These are phyloP conservation scores for Wallacemonas sp. DNA, from an alignment of 208 protist species.

Conservation along the genomic window DNA sequence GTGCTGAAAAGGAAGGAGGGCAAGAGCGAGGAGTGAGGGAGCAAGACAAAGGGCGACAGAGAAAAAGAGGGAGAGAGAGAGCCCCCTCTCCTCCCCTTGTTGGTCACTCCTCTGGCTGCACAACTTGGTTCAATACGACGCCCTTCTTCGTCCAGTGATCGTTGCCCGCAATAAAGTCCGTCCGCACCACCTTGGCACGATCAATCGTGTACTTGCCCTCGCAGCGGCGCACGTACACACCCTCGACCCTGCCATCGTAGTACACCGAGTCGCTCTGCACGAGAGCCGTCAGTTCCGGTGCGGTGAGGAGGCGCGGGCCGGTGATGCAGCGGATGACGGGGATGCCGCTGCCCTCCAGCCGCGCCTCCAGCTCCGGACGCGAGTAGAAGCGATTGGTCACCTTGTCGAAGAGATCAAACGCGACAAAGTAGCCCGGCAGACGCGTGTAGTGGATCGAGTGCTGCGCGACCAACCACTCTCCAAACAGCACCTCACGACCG, in stretches of 20 bases:
- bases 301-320: neutral
- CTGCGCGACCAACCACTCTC: slow-evolving; percentile 44
- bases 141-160: slow-evolving; percentile 32
- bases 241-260: slow-evolving; percentile 26
- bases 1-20: neutral
- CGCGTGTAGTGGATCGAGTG: slow-evolving; percentile 38
- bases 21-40: neutral
- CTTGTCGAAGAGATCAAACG: slow-evolving; percentile 45
- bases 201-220: slow-evolving; percentile 23
- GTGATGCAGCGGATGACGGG: slow-evolving; percentile 22
- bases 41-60: slow-evolving; percentile 8
- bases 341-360: slow-evolving; percentile 23
- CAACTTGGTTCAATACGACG: slow-evolving; percentile 20
- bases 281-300: slow-evolving; percentile 13
- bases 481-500: slow-evolving; percentile 32
- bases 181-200: slow-evolving; percentile 23
- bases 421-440: slow-evolving; percentile 40
- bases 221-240: slow-evolving; percentile 22
- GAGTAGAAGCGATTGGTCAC: slow-evolving; percentile 18
- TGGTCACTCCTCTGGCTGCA: neutral
- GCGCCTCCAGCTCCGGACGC: slow-evolving; percentile 19
- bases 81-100: neutral
- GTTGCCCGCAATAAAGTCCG: slow-evolving; percentile 22
- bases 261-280: slow-evolving; percentile 19
- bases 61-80: neutral